These are phyloP conservation scores for Diophrys sp. DNA, from an alignment of 73 alveolate species.

Conservation along the genomic window DNA sequence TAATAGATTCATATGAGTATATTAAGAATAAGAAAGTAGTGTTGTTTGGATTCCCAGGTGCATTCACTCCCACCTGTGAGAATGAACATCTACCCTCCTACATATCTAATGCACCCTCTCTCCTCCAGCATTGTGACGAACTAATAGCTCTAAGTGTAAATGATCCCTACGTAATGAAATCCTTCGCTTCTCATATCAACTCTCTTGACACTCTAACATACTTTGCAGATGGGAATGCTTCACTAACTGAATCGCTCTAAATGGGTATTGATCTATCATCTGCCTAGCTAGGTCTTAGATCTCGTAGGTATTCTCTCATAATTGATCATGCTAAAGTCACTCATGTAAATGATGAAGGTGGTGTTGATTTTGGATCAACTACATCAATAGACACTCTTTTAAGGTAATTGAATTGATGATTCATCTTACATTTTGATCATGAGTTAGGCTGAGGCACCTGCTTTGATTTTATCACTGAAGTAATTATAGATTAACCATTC, in stretches of 20 bases:
- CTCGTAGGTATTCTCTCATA: conserved; percentile 57
- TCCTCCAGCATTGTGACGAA: conserved; percentile 59
- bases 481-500: too few species aligned
- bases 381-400: too few species aligned
- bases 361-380: too few species aligned
- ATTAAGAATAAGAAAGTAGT: conserved; percentile 53
- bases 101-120: conserved; percentile 37
- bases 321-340: conserved; percentile 34
- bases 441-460: too few species aligned
- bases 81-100: conserved; percentile 54
- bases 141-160: conserved; percentile 59
- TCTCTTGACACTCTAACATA: conserved; percentile 45
- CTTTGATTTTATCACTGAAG: too few species aligned
- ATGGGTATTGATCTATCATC: conserved; percentile 41
- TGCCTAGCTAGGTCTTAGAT: conserved; percentile 47
- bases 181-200: conserved; percentile 53
- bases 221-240: conserved; percentile 68
- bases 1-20: too few species aligned
- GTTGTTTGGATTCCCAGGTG: conserved; percentile 64
- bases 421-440: too few species aligned
- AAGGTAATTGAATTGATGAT: too few species aligned
- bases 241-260: conserved; percentile 48
- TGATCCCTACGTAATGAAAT: conserved; percentile 61
- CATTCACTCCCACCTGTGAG: conserved; percentile 72
- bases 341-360: conserved; percentile 15